Evolutionary conservation across 164 flowering plant species (phyloP), one percentile per base, ranked within the genome.

Genomic region (Sextonia rubra): DNA sequence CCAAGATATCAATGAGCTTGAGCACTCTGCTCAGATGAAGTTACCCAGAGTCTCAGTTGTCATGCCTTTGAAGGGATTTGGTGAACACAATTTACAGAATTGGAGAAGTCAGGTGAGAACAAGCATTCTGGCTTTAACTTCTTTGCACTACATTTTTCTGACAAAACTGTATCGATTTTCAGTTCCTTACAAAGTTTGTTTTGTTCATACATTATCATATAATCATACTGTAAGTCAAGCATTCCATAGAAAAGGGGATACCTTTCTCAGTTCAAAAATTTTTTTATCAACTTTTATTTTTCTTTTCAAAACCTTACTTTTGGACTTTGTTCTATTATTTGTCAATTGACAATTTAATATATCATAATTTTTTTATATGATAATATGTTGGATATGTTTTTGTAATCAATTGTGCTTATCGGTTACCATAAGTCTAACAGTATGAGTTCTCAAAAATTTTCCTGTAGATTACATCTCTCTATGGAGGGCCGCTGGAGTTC

Each of bases 31-130:
- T 65, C 99, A 95, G 84, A 77, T 79, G 77, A 85, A 83, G 27
- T 80, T 95, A 73, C 99, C 99, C 15, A 79, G 92, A 74, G 98
- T 95, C 52, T 74, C 98, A 29, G 97, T 95, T 74, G 85, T 95
- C 37, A 95, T 95, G 99, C 99, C 99, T 74, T 79, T 95, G 64
- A 95, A 95, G 83, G 99, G 99, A 3, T 95, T 93, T 85, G 98
- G 99, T 55, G 99, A 95, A 77, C 99, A 95, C 76, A 95, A 95
- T 85, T 80, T 93, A 62, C 97, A 86, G 70, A 95, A 95, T 76
- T 95, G 99, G 99, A 93, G 88, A 86, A 89, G 86, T 81, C 99
- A 95, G 97, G 99, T 95, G 64, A 78, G 81, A 29, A 44, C 61
- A 44, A 71, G 32, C 67, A 12, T 11, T 32, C 55, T 20, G 24